Base-by-base conservation (phyloP, 2,329 filamentous ascomycete genomes). In the Leptographium flavum region DNA sequence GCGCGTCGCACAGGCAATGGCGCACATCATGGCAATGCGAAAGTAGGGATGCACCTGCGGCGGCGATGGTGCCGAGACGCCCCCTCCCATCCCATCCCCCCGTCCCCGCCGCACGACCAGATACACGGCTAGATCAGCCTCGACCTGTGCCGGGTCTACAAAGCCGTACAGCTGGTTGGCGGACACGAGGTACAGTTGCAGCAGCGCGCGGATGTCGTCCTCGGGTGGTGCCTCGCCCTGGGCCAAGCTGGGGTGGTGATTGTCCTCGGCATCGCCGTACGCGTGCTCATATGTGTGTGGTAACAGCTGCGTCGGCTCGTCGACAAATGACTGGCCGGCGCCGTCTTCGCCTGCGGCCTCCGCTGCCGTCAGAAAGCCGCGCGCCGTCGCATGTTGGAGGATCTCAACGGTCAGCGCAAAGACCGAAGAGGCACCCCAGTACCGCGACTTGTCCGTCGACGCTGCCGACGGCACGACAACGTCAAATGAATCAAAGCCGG, bases 11-110 rank as follows among this genome's bases (percentile, higher is more conserved):
- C 54, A 53, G 3, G 56, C 53, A 36, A 58, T 56, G 22, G 58
- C 57, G 40, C 57, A 60, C 33, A 60, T 58, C 56, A 60, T 57
- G 41, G 50, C 52, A n/a, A 58, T 49, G 22, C 57, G 56, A 40
- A 60, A 60, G 49, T 57, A 60, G 23, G 55, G 52, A 45, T 58
- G 52, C 1, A 57, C 55, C 33, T 58, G 50, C 4, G 53, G 21
- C 4, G 22, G 28, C 15, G 25, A n/a, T 4, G n/a, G 33, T 22
- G 22, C 28, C 10, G 17, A 19, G n/a, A 22, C 6, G 39, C 15
- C 36, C n/a, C 23, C 25, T 28, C 15, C 28, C 40, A 8, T 22
- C 22, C 19, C 17, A 22, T 9, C 13, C 3, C 27, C 13, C 4
- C 5, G 17, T 7, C 17, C 25, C 19, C 33, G 22, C 25, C 46